Base-by-base conservation (phyloP, 2,329 filamentous ascomycete genomes). In the Trichoderma afroharzianum region DNA sequence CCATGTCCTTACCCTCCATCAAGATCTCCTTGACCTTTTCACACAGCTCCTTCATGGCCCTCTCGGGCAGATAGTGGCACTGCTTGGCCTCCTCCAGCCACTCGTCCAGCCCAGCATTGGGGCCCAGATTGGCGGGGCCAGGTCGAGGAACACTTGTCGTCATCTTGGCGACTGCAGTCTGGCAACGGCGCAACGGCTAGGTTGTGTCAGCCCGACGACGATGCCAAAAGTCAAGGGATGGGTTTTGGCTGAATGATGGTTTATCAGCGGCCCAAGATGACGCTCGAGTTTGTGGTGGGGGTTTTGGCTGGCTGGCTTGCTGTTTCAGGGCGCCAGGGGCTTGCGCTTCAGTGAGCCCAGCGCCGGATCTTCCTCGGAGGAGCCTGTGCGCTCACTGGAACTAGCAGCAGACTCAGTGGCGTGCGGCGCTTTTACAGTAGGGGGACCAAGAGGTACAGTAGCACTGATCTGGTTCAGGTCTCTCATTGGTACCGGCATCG, bases 11-110 rank as follows among this genome's bases (percentile, higher is more conserved):
- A 96, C 94, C 94, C 87, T 99, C 96, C 96, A 99, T 99, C 78
- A 99, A 88, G 75, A 94, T 97, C 83, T 98, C 96, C 85, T 99
- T 99, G 73, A 98, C 96, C 80, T 97, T 97, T 85, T 99, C 96
- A 82, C 96, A 99, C 63, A 99, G 88, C 82, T 97, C 93, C 87
- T 99, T 99, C 96, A 99, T 99, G 79, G 97, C 94, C 74, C 91
- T 85, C 83, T 99, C 96, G 63, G 96, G 96, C 67, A 99, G 88
- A 81, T 98, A 98, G 82, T 97, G 96, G 85, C 96, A 98, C 82
- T 96, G 93, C 83, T 97, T 98, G 58, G 96, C 96, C 82, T 97
- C 93, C 80, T 96, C 93, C 36, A 99, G 88, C 96, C 96, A 99
- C 84, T 98, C 95, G 81, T 98, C 94, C 39, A 97, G 90, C 15